Conservation (phyloP, 2,329 filamentous ascomycete genomes). For the Fusarium euwallaceae region DNA sequence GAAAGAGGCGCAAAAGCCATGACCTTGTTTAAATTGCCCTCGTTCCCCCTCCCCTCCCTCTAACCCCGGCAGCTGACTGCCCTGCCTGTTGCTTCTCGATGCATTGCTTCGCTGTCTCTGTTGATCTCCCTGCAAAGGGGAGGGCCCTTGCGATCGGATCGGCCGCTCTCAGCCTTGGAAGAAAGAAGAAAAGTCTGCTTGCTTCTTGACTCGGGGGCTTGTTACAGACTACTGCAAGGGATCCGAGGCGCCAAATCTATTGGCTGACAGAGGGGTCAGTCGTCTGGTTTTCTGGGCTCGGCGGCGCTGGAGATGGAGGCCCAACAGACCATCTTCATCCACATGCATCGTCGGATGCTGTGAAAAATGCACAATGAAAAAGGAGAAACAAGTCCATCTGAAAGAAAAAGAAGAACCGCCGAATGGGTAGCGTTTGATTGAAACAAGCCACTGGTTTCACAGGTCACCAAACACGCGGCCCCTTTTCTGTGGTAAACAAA, state of each 20-base stretch:
- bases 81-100: neutral
- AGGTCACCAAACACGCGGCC: neutral
- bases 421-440: neutral
- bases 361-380: neutral
- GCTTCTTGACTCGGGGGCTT: conserved; percentile 3
- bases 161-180: neutral
- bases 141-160: neutral
- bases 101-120: neutral
- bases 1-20: neutral
- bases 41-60: conserved; percentile 2
- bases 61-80: neutral
- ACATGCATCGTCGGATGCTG: neutral
- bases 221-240: conserved; percentile 8
- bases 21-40: conserved; percentile 12
- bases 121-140: neutral
- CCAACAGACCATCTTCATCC: neutral
- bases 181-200: neutral
- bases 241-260: neutral
- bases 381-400: neutral
- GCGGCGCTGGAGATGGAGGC: neutral
- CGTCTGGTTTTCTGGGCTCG: neutral
- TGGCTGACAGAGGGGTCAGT: neutral
- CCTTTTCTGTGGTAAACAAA: neutral
- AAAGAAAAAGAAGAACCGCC: neutral
- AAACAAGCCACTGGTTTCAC: conserved; percentile 2